Base-by-base conservation (phyloP, 2,329 filamentous ascomycete genomes). In the Ciborinia camelliae region DNA sequence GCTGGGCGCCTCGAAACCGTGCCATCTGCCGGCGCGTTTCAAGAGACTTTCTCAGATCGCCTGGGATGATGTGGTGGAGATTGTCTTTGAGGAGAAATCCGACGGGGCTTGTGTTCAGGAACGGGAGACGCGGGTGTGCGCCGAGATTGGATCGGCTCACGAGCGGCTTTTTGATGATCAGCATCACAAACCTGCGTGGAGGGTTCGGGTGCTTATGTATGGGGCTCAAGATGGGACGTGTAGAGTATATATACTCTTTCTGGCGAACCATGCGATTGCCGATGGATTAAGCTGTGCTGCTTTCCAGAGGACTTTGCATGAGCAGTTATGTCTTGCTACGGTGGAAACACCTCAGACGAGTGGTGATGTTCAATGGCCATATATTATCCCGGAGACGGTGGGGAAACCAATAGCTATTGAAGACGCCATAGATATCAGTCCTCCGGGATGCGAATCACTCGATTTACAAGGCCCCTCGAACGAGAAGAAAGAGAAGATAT, bases 141-240 rank as follows among this genome's bases (percentile, higher is more conserved):
- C 61, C 20, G 32, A 63, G 15, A 32, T 72, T n/a, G 69, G 64
- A 15, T 52, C 23, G n/a, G 61, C 53, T 12, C 71, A 72, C 62
- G 54, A 68, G 26, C 35, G 57, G n/a, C 54, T 64, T 1, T 71
- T 65, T 10, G 37, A 20, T 9, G 66, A 73, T n/a, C 67, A 59
- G 20, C n/a, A 67, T 12, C 28, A 26, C 1, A 67, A 66, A 37
- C 71, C 71, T 7, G 65, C 64, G 0, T 73, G 71, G 71, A 71
- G 65, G 51, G 1, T 72, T 8, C 32, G 63, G 3, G 63, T 70
- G 32, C n/a, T 72, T 5, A 50, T 62, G 55, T 12, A 45, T 52
- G 12, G 4, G 15, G 12, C 20, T 5, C 15, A n/a, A 39, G 61
- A 58, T 47, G 43, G 35, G 26, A 48, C 14, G 3, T 55, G 8